A percentile compares a stretch with the other conserved stretches of the same genome.
phyloP scores from a whole-genome alignment of 73 alveolate genomes.

The Urostyla sp. region DNA sequence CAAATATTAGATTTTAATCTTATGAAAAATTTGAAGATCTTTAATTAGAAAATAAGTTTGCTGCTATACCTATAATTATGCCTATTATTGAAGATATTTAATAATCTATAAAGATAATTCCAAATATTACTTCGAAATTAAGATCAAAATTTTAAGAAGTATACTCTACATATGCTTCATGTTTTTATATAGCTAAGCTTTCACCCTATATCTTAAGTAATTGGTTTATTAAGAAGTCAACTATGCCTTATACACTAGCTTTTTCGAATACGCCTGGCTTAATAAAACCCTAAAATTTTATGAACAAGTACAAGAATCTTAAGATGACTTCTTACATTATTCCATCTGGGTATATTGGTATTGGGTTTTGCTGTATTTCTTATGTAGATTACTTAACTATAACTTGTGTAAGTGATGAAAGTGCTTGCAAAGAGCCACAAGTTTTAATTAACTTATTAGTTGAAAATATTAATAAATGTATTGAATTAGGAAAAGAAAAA shows the following conservation, averaged over 20 bases:
- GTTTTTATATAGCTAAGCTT: constrained; percentile 1
- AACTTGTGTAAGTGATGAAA: constrained; percentile 20
- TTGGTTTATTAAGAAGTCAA: constrained; percentile 25
- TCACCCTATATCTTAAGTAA: constrained; percentile 11
- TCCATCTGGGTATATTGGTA: constrained; percentile 31
- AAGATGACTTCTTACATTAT: constrained; percentile 18
- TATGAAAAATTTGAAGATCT: constrained; percentile 1
- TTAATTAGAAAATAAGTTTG: constrained; percentile 51
- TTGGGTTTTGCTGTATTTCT: constrained; percentile 22
- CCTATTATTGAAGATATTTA: constrained; percentile 18
- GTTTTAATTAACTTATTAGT: constrained; percentile 2
- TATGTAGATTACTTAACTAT: constrained; percentile 45
- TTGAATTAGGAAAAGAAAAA: neutral
- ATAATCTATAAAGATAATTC: neutral
- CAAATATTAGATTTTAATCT: constrained; percentile 31
- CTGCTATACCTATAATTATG: constrained; percentile 44
- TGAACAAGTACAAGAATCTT: neutral
- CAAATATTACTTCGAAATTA: constrained; percentile 3
- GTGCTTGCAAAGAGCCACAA: constrained; percentile 32
- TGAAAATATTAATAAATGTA: constrained; percentile 8
- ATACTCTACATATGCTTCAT: constrained; percentile 33
- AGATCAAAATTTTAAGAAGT: neutral
- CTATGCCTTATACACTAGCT: constrained; percentile 47
- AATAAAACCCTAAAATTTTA: constrained; percentile 6
- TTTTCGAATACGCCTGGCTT: constrained; percentile 54